Conservation (phyloP, 176 grass and related monocot genomes). For the Oryza meridionalis region DNA sequence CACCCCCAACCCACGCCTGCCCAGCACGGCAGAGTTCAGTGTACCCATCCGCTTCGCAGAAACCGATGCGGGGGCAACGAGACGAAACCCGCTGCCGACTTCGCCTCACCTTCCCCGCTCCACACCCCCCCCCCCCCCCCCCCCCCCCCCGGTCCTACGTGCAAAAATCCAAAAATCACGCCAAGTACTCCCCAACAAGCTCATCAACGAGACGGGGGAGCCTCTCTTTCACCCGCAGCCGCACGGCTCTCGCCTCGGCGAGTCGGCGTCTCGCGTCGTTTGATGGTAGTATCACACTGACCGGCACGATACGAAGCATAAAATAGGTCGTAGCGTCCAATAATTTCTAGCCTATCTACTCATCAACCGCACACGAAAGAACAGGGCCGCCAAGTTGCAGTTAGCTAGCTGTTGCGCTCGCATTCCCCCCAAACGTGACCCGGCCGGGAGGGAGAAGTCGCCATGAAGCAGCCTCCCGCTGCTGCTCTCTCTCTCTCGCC, state of each 20-base stretch:
- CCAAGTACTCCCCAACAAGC: not conserved
- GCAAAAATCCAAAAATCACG: conserved; percentile 23
- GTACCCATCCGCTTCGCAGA: conserved; percentile 28
- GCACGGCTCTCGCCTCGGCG: not conserved
- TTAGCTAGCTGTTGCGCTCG: conserved; percentile 41
- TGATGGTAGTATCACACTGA: not conserved
- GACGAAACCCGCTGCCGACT: conserved; percentile 9
- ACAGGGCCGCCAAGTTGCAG: not conserved
- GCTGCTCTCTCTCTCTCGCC: not conserved
- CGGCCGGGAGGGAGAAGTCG: conserved; percentile 42
- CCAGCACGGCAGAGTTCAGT: conserved; percentile 14
- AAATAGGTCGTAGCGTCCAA: not conserved
- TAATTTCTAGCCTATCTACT: not conserved
- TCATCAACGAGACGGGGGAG: not conserved
- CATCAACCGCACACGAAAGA: not conserved
- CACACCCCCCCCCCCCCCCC: not conserved
- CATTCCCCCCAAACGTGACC: conserved; percentile 48
- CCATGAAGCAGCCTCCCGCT: conserved; percentile 43
- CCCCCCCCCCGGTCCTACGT: not conserved
- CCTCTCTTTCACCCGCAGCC: not conserved
- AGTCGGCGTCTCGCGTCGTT: not conserved
- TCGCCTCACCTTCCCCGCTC: conserved; percentile 30
- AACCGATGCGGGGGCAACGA: not conserved
- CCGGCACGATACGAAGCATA: not conserved
- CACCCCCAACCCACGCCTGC: not conserved